Base-by-base conservation (phyloP, 345 rosid genomes). In the Lumnitzera racemosa region DNA sequence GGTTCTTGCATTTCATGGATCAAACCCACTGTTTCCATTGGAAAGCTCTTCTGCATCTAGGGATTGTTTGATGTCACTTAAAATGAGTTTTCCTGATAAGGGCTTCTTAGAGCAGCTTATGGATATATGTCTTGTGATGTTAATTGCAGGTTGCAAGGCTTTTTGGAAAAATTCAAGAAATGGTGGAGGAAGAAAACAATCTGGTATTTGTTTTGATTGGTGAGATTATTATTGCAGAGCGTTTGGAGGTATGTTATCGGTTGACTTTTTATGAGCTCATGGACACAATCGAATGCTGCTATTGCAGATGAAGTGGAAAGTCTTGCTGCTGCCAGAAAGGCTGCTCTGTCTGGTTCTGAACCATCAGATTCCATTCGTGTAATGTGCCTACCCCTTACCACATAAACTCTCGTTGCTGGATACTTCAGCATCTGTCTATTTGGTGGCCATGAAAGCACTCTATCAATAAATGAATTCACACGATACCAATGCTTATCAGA, bases 351-450 rank as follows among this genome's bases (percentile, higher is more conserved):
- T 65, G 97, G 97, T 61, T 94, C 99, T 47, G 97, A 94, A 66
- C 99, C 99, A 74, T 90, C 99, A 66, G 99, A 94, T 83, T 90
- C 99, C 27, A 90, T 94, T 61, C 77, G 99, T 78, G 95, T 94
- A 88, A 6, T 15, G 46, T 31, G 52, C 68, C 61, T 20, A 12
- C 15, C 54, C 29, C 48, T 64, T 54, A 29, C 49, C 47, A 6
- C 27, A 55, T 24, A 59, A 9, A 64, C 41, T 59, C n/a, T 20
- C 20, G 20, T 20, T 23, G 36, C 29, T 47, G 15, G 49, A 55
- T 43, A 68, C 46, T 53, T 55, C 47, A 43, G 24, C 43, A 58
- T 17, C 13, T 46, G 49, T 36, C 43, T 36, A 1, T 36, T 36
- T 5, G 10, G 43, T 36, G 10, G 11, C 43, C 43, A 36, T 36